Conservation (phyloP, 257 asterid species). For the Solanum clarkiae region DNA sequence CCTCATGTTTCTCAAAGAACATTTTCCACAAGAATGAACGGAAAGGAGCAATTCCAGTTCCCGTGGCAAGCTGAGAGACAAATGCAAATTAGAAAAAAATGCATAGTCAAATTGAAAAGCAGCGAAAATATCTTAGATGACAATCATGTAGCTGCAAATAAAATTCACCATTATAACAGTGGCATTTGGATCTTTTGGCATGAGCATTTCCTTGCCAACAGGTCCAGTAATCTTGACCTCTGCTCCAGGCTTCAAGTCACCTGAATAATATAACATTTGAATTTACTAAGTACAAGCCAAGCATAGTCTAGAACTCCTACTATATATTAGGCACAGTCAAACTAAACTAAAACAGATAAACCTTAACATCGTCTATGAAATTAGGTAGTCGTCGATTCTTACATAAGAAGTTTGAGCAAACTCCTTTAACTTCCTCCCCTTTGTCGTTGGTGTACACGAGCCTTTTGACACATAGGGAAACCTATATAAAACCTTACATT, state of each 20-base stretch:
- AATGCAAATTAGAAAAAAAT: not conserved
- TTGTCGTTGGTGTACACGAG: constrained; percentile 81
- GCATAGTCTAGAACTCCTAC: not conserved
- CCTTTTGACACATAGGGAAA: constrained; percentile 86
- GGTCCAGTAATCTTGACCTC: constrained; percentile 93
- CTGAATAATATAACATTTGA: constrained; percentile 21
- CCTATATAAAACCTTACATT: constrained; percentile 26
- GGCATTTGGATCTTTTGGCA: constrained; percentile 96
- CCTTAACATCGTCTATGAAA: not conserved
- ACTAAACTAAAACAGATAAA: not conserved
- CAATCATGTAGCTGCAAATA: not conserved
- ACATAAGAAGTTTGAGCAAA: constrained; percentile 97
- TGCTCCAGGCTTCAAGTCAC: constrained; percentile 85
- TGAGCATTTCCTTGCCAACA: constrained; percentile 95
- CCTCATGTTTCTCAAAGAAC: constrained; percentile 89
- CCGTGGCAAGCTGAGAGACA: constrained; percentile 65
- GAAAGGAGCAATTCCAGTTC: constrained; percentile 98
- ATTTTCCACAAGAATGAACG: constrained; percentile 92
- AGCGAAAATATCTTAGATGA: not conserved
- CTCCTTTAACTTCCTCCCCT: constrained; percentile 85
- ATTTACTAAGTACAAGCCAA: not conserved
- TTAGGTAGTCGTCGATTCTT: constrained; percentile 13
- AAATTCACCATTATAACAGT: constrained; percentile 56
- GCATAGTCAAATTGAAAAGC: not conserved
- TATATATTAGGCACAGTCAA: not conserved